Base-by-base conservation (phyloP, 306 rosid genomes). In the Sechiopsis laciniata region DNA sequence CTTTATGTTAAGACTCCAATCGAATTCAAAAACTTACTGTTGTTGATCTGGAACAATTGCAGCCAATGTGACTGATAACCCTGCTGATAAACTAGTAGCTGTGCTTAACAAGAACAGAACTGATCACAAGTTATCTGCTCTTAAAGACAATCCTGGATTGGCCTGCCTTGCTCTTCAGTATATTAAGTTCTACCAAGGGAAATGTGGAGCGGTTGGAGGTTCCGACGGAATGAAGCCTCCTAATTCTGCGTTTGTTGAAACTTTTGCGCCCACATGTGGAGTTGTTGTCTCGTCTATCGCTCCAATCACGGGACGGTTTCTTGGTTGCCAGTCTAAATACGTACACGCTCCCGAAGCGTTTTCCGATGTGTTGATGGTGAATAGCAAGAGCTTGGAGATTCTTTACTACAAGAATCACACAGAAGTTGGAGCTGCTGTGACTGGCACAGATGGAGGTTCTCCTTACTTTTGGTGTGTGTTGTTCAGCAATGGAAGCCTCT, bases 401-500 rank as follows among this genome's bases (percentile, higher is more conserved):
- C 87, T 90, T 32, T 80, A 87, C 76, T 61, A 78, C 60, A 89
- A 84, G 86, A 89, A 91, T 45, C 90, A 91, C 84, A 90, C 95
- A 37, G 86, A 94, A 78, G 86, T 90, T 1, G 99, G 99, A 74
- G 99, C 96, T 69, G 99, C 91, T 52, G 96, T 84, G 67, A 83
- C 87, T 6, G 96, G 99, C 68, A 83, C 88, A 5, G 96, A 94
- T 84, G 88, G 98, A 7, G 95, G 92, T 3, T 79, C 89, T 73
- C 92, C 96, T 42, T 90, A 90, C 77, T 94, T 89, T 85, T 94
- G 99, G 99, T 94, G 97, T 75, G 95, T 91, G 57, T 55, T 94
- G 85, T 94, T 94, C 77, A 89, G 99, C 84, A 74, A 72, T 69
- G 96, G 97, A 63, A 87, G 82, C 60, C 55, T 80, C 16, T 89